Percentiles rank a stretch among this genome's conserved stretches.
phyloP scores from a whole-genome alignment of 768 basidiomycete genomes.

The Pleurotus cornucopiae region DNA sequence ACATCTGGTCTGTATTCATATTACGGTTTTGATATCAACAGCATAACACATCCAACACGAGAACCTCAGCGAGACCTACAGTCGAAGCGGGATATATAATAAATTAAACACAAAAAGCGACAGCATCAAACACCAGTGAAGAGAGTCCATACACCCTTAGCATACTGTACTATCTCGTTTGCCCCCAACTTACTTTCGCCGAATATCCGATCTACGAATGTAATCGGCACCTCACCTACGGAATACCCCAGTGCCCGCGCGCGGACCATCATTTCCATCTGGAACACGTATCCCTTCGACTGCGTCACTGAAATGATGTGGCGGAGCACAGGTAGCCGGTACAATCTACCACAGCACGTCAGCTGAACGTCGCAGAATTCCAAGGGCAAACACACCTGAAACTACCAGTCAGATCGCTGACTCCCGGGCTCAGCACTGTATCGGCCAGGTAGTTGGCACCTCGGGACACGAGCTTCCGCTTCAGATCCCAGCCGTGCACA shows the following conservation, averaged over 20 bases:
- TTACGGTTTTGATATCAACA: too few relatives aligned
- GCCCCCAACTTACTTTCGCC: conserved; percentile 91
- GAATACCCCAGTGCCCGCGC: conserved; percentile 80
- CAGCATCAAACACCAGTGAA: conserved; percentile 61
- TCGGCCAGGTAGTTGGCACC: conserved; percentile 91
- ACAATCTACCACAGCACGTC: conserved; percentile 49
- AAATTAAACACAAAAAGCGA: neutral
- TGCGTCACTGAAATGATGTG: conserved; percentile 82
- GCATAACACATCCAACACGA: too few relatives aligned
- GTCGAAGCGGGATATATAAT: neutral
- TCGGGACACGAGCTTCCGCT: conserved; percentile 80
- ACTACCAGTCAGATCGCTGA: conserved; percentile 87
- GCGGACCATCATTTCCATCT: conserved; percentile 98
- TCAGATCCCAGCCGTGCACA: conserved; percentile 91
- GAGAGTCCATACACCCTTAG: conserved; percentile 78
- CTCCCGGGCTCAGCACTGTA: conserved; percentile 78
- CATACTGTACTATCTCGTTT: conserved; percentile 83
- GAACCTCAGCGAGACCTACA: too few relatives aligned
- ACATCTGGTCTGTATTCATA: neutral
- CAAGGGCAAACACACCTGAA: conserved; percentile 57
- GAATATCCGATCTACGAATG: conserved; percentile 91
- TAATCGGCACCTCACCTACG: conserved; percentile 90
- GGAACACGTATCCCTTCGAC: conserved; percentile 92
- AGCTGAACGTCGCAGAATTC: neutral
- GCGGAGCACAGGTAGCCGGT: conserved; percentile 69